Conservation (phyloP, 2,329 filamentous ascomycete genomes). For the Neofusicoccum sp. region DNA sequence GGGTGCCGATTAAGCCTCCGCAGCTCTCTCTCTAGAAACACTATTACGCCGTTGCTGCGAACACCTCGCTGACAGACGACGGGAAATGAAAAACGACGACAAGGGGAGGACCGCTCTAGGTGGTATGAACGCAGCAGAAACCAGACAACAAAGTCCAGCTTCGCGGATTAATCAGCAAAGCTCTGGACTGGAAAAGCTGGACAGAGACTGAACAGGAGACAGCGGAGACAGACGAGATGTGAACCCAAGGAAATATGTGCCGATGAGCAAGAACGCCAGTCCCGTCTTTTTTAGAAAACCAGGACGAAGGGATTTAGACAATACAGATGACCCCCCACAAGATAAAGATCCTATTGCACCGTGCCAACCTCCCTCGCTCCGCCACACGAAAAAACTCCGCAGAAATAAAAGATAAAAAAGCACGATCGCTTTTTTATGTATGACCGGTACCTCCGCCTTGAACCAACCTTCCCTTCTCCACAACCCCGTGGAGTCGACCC, state of each 20-base stretch:
- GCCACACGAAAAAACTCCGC: slow-evolving; percentile 11
- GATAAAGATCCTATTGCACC: slow-evolving; percentile 4
- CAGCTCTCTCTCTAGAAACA: not conserved
- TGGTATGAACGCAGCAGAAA: slow-evolving; percentile 8
- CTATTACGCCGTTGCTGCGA: not conserved
- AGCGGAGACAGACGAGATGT: not conserved
- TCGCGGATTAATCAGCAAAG: slow-evolving; percentile 7
- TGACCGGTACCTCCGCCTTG: slow-evolving; percentile 15
- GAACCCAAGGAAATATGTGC: not conserved
- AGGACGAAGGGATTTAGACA: not conserved
- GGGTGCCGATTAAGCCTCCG: not conserved
- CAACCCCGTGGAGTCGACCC: slow-evolving; percentile 14
- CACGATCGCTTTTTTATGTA: slow-evolving; percentile 14
- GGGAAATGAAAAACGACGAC: not conserved
- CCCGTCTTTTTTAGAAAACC: slow-evolving; percentile 11
- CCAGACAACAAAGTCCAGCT: slow-evolving; percentile 9
- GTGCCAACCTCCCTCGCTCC: not conserved
- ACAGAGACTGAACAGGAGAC: not conserved
- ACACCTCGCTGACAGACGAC: slow-evolving; percentile 11
- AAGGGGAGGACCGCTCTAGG: not conserved
- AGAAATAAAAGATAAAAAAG: not conserved
- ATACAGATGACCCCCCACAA: not conserved
- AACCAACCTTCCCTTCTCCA: slow-evolving; percentile 11
- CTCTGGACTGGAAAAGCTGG: not conserved
- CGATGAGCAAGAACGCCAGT: slow-evolving; percentile 4